Evolutionary conservation across 441 rosid genomes (phyloP).

Genomic region (Daphne laureola): DNA sequence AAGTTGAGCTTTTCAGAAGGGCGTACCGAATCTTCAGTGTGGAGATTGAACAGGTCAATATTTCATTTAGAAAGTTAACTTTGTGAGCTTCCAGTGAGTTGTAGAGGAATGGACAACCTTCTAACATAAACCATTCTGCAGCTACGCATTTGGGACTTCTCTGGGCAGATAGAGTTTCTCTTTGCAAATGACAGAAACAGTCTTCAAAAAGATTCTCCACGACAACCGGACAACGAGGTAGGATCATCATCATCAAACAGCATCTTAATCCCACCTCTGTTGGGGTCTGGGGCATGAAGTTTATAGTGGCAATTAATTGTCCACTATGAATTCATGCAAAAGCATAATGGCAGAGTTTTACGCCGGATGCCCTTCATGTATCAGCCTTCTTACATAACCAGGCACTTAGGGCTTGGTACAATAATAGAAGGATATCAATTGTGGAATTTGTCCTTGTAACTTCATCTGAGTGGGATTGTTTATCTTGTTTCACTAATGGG

Average conservation of each 20-base stretch:
- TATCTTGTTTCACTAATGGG: no score
- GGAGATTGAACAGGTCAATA: constrained; percentile 56
- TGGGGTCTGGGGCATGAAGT: no score
- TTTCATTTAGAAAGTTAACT: constrained; percentile 7
- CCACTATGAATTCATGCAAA: no score
- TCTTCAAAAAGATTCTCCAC: constrained; percentile 33
- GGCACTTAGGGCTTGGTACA: not conserved
- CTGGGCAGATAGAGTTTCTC: constrained; percentile 52
- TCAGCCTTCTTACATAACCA: not conserved
- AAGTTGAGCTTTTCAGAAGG: constrained; percentile 64
- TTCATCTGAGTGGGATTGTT: no score
- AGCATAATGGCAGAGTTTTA: no score
- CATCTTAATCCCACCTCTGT: no score
- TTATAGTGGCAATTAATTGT: no score
- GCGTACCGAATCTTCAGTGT: constrained; percentile 69
- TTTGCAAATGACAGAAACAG: constrained; percentile 41
- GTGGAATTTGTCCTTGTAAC: no score
- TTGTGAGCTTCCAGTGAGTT: constrained; percentile 3
- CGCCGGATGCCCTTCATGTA: no score
- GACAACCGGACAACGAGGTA: constrained; percentile 61
- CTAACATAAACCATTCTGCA: constrained; percentile 26
- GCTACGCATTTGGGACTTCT: constrained; percentile 76
- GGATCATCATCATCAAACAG: constrained; percentile 7
- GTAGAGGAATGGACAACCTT: constrained; percentile 12
- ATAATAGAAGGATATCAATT: no score